Conservation (phyloP, 352 stramenopile genomes). For the Thraustotheca clavata region DNA sequence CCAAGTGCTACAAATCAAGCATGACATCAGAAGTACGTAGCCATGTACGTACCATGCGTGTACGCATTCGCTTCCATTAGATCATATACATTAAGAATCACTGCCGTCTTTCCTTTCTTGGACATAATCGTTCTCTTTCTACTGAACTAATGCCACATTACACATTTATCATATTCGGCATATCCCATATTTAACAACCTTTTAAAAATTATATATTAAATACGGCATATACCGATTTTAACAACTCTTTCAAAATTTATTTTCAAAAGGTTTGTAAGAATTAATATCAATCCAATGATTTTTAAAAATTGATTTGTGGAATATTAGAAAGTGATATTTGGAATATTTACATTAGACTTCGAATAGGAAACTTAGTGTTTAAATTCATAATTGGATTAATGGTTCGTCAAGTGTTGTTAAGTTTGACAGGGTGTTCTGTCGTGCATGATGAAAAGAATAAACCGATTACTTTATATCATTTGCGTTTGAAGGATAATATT, state of each 20-base stretch:
- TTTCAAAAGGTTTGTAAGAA: neutral
- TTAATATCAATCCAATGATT: neutral
- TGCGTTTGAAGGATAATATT: neutral
- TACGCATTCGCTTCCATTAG: conserved; percentile 88
- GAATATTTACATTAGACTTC: no score
- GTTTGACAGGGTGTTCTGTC: neutral
- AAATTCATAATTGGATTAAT: no score
- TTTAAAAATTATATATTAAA: neutral
- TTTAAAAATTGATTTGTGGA: neutral
- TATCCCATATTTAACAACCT: neutral
- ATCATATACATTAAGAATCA: conserved; percentile 91
- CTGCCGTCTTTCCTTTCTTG: conserved; percentile 38
- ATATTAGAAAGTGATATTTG: no score
- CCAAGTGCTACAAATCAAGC: conserved; percentile 26
- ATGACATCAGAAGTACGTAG: conserved; percentile 31
- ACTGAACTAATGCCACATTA: no score
- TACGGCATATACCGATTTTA: neutral
- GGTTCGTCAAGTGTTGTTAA: neutral
- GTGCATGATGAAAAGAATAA: neutral
- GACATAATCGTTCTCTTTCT: neutral
- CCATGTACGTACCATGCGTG: conserved; percentile 40
- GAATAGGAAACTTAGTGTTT: no score
- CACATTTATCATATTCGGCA: neutral
- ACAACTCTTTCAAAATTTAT: neutral
- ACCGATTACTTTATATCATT: neutral